Evolutionary conservation across 2,329 filamentous ascomycete species (phyloP), one percentile per base, ranked within the genome.

Genomic region (Aspergillus sp.): DNA sequence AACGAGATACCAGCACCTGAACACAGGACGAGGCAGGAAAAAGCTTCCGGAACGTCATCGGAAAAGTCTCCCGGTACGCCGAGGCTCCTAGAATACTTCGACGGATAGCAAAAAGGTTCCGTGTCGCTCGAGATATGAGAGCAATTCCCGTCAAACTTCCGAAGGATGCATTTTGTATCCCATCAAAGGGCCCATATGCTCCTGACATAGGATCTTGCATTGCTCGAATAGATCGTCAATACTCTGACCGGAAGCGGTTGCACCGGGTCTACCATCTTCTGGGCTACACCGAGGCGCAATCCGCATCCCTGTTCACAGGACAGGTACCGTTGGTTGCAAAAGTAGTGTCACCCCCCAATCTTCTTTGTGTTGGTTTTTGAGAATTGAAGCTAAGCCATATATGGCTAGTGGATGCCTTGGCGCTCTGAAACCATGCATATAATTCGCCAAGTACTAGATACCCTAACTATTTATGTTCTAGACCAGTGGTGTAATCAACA

Each of bases 1-100:
- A 14, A 52, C 5, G 40, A 34, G 0, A 64, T 72, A 36, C 57
- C 62, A 4, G 48, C 63, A 14, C 25, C 21, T 3, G 36, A 54
- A 5, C 63, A 55, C 31, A 47, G 6, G 50, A 55, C 0, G 44
- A 11, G 5, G 34, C 40, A 11, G 58, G 49, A 41, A 19, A 19
- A 9, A 66, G 60, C 41, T 49, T 73, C 0, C 19, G 66, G 5
- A 71, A 71, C 14, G 70, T 66, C 19, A 45, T 77, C 1, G 45
- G 16, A 1, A 76, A 75, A 51, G 64, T 77, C 1, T 64, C 71
- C 14, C 63, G 69, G 46, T 78, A 76, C 41, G 57, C 59, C 14
- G 66, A 74, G 38, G 63, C 64, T 40, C 65, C 72, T n/a, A 52
- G 58, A 9, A 63, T 66, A 17, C 58, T 79, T 3, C 64, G 64